phyloP scores from a whole-genome alignment of 345 rosid species.

The Salix purpurea region DNA sequence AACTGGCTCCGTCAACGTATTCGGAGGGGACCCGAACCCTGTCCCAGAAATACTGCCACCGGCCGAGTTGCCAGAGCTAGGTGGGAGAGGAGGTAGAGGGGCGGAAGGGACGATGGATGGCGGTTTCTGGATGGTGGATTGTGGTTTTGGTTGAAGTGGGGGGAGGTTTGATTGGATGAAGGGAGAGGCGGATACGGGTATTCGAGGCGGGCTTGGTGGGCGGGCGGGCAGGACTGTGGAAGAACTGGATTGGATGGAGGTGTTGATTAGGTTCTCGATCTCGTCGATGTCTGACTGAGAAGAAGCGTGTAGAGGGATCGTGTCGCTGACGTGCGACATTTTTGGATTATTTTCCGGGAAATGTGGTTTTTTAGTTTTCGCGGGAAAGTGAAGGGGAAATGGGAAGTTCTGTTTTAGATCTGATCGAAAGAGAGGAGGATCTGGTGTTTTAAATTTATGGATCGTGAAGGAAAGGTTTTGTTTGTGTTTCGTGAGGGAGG shows the following conservation, averaged over 20 bases:
- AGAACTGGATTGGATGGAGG: conserved; percentile 60
- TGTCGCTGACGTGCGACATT: conserved; percentile 82
- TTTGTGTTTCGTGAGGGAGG: not conserved
- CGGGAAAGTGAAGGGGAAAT: conserved; percentile 14
- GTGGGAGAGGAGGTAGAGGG: conserved; percentile 35
- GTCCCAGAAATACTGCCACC: conserved; percentile 15
- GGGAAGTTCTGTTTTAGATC: not conserved
- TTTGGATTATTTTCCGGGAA: not conserved
- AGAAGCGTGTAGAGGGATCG: conserved; percentile 68
- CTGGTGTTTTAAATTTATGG: not conserved
- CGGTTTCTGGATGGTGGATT: conserved; percentile 33
- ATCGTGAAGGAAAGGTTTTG: not conserved
- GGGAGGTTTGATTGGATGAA: conserved; percentile 62
- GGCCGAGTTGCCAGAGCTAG: not conserved
- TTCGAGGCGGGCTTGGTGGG: conserved; percentile 76
- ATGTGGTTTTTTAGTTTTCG: not conserved
- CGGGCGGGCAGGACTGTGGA: conserved; percentile 84
- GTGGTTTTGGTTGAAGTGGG: conserved; percentile 25
- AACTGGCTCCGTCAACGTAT: conserved; percentile 94
- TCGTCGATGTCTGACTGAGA: conserved; percentile 99
- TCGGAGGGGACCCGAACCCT: conserved; percentile 77
- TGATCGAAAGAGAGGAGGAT: not conserved
- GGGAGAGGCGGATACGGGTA: conserved; percentile 72
- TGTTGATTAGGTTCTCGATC: conserved; percentile 90
- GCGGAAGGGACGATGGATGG: conserved; percentile 33